A percentile compares a stretch with the other conserved stretches of the same genome.
phyloP scores from a whole-genome alignment of 192 early-diverging fungal species.

The Coemansia sp. region DNA sequence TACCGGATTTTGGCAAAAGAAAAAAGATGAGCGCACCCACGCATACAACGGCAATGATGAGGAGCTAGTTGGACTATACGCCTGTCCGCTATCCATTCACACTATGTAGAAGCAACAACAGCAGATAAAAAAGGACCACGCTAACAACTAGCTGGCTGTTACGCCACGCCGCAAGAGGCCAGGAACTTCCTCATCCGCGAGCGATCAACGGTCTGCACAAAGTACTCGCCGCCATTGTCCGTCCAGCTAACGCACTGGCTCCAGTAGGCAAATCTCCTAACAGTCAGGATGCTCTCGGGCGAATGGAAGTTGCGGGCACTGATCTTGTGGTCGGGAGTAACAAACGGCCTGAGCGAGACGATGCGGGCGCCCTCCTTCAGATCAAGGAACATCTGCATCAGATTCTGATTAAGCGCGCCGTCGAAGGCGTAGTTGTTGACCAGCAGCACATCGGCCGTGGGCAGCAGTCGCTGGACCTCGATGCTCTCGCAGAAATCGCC shows the following conservation, averaged over 20 bases:
- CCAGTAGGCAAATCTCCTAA: conserved; percentile 67
- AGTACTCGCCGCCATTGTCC: conserved; percentile 76
- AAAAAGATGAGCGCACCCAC: too few relatives aligned
- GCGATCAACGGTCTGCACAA: conserved; percentile 77
- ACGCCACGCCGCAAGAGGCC: conserved; percentile 21
- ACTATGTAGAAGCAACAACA: background rate
- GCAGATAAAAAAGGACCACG: background rate
- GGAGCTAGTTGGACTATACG: too few relatives aligned
- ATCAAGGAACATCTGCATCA: conserved; percentile 87
- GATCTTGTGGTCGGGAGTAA: conserved; percentile 73
- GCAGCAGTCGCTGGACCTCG: conserved; percentile 67
- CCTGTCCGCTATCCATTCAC: background rate
- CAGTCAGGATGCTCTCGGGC: conserved; percentile 69
- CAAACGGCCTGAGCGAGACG: conserved; percentile 85
- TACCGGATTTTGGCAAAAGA: too few relatives aligned
- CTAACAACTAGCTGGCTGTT: too few relatives aligned
- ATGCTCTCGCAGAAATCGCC: conserved; percentile 86
- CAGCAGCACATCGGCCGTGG: conserved; percentile 86
- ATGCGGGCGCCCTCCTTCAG: conserved; percentile 84
- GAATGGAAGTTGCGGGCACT: conserved; percentile 69
- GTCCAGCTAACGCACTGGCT: conserved; percentile 78
- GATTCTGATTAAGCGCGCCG: conserved; percentile 76
- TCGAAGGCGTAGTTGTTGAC: conserved; percentile 97
- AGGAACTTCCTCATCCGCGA: conserved; percentile 42
- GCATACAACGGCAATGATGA: too few relatives aligned